Conservation (phyloP, 2,329 filamentous ascomycete genomes). For the Fulvia fulva region DNA sequence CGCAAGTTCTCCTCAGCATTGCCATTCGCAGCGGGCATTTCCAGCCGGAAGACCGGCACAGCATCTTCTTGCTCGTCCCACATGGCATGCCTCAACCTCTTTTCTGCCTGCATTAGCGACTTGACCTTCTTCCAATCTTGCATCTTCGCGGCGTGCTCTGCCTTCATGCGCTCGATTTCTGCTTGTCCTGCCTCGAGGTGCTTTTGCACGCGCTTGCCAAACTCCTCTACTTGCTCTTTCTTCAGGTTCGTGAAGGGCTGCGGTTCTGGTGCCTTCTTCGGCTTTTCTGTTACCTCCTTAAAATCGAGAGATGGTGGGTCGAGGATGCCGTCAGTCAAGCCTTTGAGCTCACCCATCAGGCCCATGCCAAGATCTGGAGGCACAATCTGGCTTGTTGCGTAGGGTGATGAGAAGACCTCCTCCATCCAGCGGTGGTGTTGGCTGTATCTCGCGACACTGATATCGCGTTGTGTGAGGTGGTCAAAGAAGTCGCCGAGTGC, state of each 20-base stretch:
- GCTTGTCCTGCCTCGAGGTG: constrained; percentile 69
- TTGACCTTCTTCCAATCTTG: constrained; percentile 69
- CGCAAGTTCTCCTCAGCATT: constrained; percentile 27
- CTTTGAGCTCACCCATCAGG: constrained; percentile 69
- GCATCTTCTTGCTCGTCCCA: constrained; percentile 41
- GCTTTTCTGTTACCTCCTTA: constrained; percentile 25
- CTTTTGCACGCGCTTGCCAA: constrained; percentile 70
- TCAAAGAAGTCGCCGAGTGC: constrained; percentile 86
- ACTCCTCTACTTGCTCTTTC: constrained; percentile 73
- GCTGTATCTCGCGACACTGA: constrained; percentile 80
- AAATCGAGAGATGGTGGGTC: constrained; percentile 50
- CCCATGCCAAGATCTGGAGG: constrained; percentile 85
- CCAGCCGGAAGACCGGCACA: constrained; percentile 41
- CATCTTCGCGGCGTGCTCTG: constrained; percentile 71
- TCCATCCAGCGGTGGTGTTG: constrained; percentile 99
- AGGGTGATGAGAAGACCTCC: constrained; percentile 87
- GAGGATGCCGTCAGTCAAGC: constrained; percentile 80
- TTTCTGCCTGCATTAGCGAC: constrained; percentile 68
- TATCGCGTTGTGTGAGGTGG: constrained; percentile 80
- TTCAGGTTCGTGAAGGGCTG: constrained; percentile 63
- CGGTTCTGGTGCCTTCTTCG: constrained; percentile 42
- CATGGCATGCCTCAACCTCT: constrained; percentile 64
- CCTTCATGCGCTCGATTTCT: constrained; percentile 82
- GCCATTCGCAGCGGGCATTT: constrained; percentile 42
- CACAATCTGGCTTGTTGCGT: constrained; percentile 76